Conservation (phyloP, 345 rosid genomes). For the Stellera chamaejasme region DNA sequence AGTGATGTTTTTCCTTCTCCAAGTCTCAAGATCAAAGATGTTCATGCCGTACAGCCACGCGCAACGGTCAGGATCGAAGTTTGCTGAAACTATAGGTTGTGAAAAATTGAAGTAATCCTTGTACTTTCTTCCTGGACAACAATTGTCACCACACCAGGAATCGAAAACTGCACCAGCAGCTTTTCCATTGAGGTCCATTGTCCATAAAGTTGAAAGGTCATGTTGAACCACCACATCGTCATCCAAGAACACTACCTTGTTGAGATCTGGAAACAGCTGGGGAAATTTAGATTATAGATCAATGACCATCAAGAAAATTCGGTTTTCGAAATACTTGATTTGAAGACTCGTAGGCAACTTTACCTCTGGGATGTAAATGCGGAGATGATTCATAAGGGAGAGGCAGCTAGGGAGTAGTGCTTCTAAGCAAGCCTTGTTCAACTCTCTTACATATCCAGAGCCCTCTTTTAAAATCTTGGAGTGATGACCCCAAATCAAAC, state of each 20-base stretch:
- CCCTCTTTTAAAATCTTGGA: constrained; percentile 46
- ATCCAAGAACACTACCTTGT: constrained; percentile 84
- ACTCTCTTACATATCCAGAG: constrained; percentile 29
- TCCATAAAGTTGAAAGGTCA: constrained; percentile 81
- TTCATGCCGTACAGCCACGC: constrained; percentile 95
- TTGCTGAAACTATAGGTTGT: constrained; percentile 52
- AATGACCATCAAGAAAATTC: constrained; percentile 10
- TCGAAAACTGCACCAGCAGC: constrained; percentile 72
- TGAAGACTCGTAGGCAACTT: constrained; percentile 7
- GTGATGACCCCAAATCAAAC: constrained; percentile 52
- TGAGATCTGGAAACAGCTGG: constrained; percentile 93
- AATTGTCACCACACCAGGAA: constrained; percentile 65
- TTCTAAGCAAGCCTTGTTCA: constrained; percentile 31
- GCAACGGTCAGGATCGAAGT: constrained; percentile 43
- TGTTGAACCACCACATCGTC: constrained; percentile 87
- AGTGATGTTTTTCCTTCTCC: constrained; percentile 75
- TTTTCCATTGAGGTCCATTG: constrained; percentile 60
- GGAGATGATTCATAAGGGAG: constrained; percentile 76
- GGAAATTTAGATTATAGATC: constrained; percentile 26
- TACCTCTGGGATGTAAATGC: constrained; percentile 79
- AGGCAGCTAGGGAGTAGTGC: constrained; percentile 57
- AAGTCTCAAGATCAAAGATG: constrained; percentile 69
- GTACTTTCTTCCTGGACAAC: constrained; percentile 76
- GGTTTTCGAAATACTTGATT: constrained; percentile 12
- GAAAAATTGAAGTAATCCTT: constrained; percentile 86